Evolutionary conservation across 2,329 filamentous ascomycete genomes (phyloP).

Genomic region (Beauveria pseudobassiana): DNA sequence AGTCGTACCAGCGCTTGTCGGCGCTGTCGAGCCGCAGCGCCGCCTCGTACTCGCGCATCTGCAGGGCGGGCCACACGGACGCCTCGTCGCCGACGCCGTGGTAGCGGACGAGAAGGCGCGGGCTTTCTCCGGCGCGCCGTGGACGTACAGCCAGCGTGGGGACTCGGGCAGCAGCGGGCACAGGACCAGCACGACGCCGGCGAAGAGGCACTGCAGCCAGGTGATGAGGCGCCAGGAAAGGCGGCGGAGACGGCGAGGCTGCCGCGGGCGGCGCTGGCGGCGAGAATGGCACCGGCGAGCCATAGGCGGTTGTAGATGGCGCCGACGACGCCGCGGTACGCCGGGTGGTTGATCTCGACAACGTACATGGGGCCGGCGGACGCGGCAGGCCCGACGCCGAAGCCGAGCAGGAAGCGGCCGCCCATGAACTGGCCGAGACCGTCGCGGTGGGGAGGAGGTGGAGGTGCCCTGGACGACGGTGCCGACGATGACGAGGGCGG

Average conservation of each 20-base stretch:
- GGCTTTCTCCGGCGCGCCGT: slow-evolving; percentile 23
- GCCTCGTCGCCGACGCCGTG: slow-evolving; percentile 36
- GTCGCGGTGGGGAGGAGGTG: background rate
- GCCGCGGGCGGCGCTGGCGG: slow-evolving; percentile 38
- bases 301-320: slow-evolving; percentile 22
- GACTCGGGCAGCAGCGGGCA: slow-evolving; percentile 26
- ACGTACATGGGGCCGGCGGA: slow-evolving; percentile 57
- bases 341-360: slow-evolving; percentile 56
- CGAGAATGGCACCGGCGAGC: slow-evolving; percentile 37
- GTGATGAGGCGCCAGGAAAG: slow-evolving; percentile 33
- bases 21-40: slow-evolving; percentile 35
- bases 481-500: slow-evolving; percentile 35
- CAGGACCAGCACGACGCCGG: slow-evolving; percentile 25
- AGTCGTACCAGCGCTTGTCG: slow-evolving; percentile 43
- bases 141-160: slow-evolving; percentile 34
- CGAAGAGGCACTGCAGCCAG: slow-evolving; percentile 33
- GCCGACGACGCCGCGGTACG: slow-evolving; percentile 45
- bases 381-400: slow-evolving; percentile 52
- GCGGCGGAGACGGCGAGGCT: slow-evolving; percentile 23
- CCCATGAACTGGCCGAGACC: slow-evolving; percentile 43
- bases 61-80: slow-evolving; percentile 25
- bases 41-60: slow-evolving; percentile 37
- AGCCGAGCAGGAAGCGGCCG: slow-evolving; percentile 46
- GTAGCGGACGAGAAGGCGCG: slow-evolving; percentile 25
- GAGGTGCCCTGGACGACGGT: slow-evolving; percentile 23